These are phyloP conservation scores for Lithospermum erythrorhizon DNA, from an alignment of 257 asterid species.

Conservation along the genomic window DNA sequence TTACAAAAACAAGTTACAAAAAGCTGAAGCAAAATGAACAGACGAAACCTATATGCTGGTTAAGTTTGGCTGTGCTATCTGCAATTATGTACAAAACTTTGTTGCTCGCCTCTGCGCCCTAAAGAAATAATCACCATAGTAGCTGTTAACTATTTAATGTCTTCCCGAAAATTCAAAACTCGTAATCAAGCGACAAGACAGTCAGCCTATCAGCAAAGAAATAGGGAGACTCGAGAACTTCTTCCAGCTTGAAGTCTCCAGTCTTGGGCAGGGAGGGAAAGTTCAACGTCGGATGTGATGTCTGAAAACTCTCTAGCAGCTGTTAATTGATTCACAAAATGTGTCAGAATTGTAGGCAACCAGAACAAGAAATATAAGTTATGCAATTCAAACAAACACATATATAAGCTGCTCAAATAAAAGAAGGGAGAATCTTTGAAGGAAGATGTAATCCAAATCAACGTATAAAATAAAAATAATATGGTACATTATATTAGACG, in stretches of 20 bases:
- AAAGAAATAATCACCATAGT: background rate
- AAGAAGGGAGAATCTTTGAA: background rate
- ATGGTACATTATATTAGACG: conserved; percentile 8
- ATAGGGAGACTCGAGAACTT: conserved; percentile 69
- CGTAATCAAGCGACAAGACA: background rate
- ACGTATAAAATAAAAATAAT: background rate
- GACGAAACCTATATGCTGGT: background rate
- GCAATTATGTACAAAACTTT: background rate
- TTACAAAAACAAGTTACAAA: no score
- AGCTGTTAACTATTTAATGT: background rate
- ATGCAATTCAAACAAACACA: background rate
- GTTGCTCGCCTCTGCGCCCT: background rate
- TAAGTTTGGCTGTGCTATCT: background rate
- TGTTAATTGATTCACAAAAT: conserved; percentile 11
- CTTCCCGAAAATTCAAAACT: background rate
- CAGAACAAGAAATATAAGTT: background rate
- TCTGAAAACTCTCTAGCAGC: conserved; percentile 74
- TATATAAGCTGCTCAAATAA: background rate
- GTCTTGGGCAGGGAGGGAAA: conserved; percentile 71
- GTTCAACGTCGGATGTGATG: conserved; percentile 47
- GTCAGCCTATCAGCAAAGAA: conserved; percentile 49
- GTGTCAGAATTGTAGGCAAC: background rate
- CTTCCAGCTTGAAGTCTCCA: conserved; percentile 56
- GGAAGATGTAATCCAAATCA: background rate
- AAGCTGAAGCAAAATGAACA: background rate